Base-by-base conservation (phyloP, 306 rosid genomes). In the Bauhinia variegata region DNA sequence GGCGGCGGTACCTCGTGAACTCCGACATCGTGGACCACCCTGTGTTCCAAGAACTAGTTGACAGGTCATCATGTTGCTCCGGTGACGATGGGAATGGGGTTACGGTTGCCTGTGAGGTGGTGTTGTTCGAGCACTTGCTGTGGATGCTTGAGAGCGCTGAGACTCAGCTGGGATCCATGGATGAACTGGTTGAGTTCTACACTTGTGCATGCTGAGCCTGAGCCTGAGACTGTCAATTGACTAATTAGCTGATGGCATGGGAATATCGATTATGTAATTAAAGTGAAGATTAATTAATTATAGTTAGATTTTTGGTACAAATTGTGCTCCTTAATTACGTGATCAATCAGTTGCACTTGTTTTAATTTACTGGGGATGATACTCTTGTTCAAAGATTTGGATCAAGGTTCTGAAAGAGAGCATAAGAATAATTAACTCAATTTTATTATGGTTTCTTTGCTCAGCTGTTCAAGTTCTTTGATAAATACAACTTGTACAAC, bases 61-160 rank as follows among this genome's bases (percentile, higher is more conserved):
- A 86, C 58, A 83, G 71, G 73, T 87, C 95, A 3, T 31, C 42
- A 0, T 10, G 17, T 0, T 18, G 32, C 5, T 12, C 17, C 12
- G 23, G 12, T 18, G 78, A 60, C 5, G 77, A 67, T 2, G n/a
- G n/a, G n/a, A n/a, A n/a, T n/a, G 88, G 78, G 6, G 71, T 85
- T 1, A 81, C 72, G 28, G 88, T 87, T 33, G 67, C 89, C 0
- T 89, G 98, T 55, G 96, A 92, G 76, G 96, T 92, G 44, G 98
- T 92, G 52, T 68, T 92, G 82, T 92, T 92, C 13, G 96, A 92
- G 72, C 98, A 92, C 78, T 71, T 92, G 79, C 57, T 92, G 39
- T 92, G 98, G 98, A 89, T 92, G 93, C 88, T 92, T 11, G 87
- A 89, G 50, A 84, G 87, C 68, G 73, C 74, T 1, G 96, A 76